Evolutionary conservation across 2,329 filamentous ascomycete species (phyloP).

Genomic region (Phaeomoniella chlamydospora): DNA sequence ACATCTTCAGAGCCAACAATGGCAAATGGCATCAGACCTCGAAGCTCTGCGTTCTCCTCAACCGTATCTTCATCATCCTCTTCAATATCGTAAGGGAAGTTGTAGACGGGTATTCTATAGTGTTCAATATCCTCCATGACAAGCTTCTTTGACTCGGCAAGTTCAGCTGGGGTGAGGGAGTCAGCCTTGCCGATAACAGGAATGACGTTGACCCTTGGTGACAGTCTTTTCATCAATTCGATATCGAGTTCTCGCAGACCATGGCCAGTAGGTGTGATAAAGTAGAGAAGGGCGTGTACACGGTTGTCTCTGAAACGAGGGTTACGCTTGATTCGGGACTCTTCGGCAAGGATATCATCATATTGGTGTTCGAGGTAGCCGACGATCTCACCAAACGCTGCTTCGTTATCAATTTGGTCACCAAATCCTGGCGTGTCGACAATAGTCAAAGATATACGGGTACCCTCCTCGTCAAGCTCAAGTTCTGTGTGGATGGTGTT

Average conservation of each 20-base stretch:
- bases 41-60: slow-evolving; percentile 94
- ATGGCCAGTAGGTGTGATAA: slow-evolving; percentile 96
- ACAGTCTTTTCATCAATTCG: slow-evolving; percentile 98
- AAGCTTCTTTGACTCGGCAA: slow-evolving; percentile 98
- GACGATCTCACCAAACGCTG: slow-evolving; percentile 96
- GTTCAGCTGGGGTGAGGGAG: slow-evolving; percentile 86
- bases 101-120: slow-evolving; percentile 98
- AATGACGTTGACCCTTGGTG: slow-evolving; percentile 95
- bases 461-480: slow-evolving; percentile 95
- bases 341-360: slow-evolving; percentile 96
- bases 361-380: slow-evolving; percentile 98
- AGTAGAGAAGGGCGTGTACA: slow-evolving; percentile 96
- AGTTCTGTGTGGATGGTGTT: slow-evolving; percentile 58
- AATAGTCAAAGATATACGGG: slow-evolving; percentile 93
- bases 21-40: slow-evolving; percentile 95
- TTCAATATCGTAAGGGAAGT: slow-evolving; percentile 99
- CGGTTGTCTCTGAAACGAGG: slow-evolving; percentile 98
- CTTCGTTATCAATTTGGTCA: slow-evolving; percentile 98
- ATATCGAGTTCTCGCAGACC: slow-evolving; percentile 98
- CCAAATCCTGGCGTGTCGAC: slow-evolving; percentile 97
- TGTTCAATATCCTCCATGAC: slow-evolving; percentile 99
- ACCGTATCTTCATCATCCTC: slow-evolving; percentile 99
- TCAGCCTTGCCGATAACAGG: slow-evolving; percentile 98
- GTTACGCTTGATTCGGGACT: slow-evolving; percentile 99
- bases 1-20: slow-evolving; percentile 96